Evolutionary conservation across 2,329 filamentous ascomycete genomes (phyloP), one percentile per base, ranked within the genome.

Genomic region (Epichloe sibirici): DNA sequence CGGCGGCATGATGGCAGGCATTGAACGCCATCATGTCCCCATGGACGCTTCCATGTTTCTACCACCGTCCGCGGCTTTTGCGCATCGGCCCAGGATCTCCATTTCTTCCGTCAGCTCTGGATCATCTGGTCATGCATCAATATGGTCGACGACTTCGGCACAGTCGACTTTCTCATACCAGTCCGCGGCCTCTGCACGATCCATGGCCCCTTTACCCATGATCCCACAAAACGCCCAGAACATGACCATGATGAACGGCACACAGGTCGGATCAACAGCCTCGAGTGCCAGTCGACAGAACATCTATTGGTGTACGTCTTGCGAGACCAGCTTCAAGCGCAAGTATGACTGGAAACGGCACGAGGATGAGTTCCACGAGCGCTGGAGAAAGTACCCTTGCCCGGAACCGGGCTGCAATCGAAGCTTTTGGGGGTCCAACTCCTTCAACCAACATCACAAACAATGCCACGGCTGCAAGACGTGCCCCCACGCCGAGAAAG

Each of bases 261-360:
- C 63, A 21, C 63, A 63, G 34, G 57, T 63, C 40, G 60, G 59
- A 5, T 61, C 69, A 25, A 53, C 58, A 31, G 59, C 60, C 48
- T 59, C 60, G 52, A 62, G 57, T 39, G 58, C 61, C 49, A 66
- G 59, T 52, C 67, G 68, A 59, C 68, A 69, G 46, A 75, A 77
- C 56, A 73, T 76, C 31, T 78, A 78, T 63, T 78, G 75, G 75
- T 78, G 75, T 60, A 78, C 75, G 4, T 76, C 74, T 17, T 78
- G 74, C 65, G 80, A 84, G 63, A 82, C 82, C 48, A 81, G 79
- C 45, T 82, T 85, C 62, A 81, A 82, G 69, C 75, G 80, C 57
- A 84, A 84, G 62, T 82, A 82, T 57, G 81, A 85, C 64, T 86
- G 78, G 82, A 83, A 83, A 65, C 75, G 79, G 35, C 82, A 86